Conservation (phyloP, 2,329 filamentous ascomycete genomes). For the Alternaria solani region DNA sequence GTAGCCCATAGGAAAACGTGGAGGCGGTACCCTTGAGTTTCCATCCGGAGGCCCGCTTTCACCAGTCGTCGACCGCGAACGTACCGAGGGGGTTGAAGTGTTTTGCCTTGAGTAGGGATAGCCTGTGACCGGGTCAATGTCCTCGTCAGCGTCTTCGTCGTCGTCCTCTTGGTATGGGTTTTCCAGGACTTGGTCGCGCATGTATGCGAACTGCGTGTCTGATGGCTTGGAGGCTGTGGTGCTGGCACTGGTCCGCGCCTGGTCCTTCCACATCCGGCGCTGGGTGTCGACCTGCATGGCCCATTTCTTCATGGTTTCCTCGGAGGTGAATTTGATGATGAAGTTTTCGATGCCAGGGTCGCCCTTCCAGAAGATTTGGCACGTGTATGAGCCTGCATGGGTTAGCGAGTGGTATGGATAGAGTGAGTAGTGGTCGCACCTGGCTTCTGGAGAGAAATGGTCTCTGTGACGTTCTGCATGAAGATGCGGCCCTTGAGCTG, state of each 20-base stretch:
- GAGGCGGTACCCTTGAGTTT: slow-evolving; percentile 66
- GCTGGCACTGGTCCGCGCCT: slow-evolving; percentile 61
- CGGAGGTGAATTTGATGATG: slow-evolving; percentile 89
- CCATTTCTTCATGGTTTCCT: slow-evolving; percentile 95
- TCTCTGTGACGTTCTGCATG: slow-evolving; percentile 98
- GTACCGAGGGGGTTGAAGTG: slow-evolving; percentile 76
- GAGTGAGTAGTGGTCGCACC: slow-evolving; percentile 63
- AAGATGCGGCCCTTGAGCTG: slow-evolving; percentile 97
- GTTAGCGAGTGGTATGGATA: slow-evolving; percentile 5
- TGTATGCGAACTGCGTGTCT: slow-evolving; percentile 80
- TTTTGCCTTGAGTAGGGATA: slow-evolving; percentile 69
- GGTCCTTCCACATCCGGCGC: slow-evolving; percentile 62
- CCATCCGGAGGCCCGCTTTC: slow-evolving; percentile 67
- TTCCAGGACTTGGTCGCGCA: slow-evolving; percentile 74
- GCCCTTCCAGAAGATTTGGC: slow-evolving; percentile 99
- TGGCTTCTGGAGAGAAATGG: slow-evolving; percentile 85
- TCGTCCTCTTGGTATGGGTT: slow-evolving; percentile 80
- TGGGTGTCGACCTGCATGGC: slow-evolving; percentile 79
- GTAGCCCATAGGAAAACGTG: slow-evolving; percentile 73
- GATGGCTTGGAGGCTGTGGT: slow-evolving; percentile 62
- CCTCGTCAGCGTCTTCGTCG: slow-evolving; percentile 64
- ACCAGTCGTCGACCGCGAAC: slow-evolving; percentile 77
- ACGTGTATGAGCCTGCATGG: slow-evolving; percentile 80
- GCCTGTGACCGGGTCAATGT: slow-evolving; percentile 48
- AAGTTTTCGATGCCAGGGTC: slow-evolving; percentile 97